Conservation (phyloP, 768 basidiomycete genomes). For the Exsudoporus frostii region DNA sequence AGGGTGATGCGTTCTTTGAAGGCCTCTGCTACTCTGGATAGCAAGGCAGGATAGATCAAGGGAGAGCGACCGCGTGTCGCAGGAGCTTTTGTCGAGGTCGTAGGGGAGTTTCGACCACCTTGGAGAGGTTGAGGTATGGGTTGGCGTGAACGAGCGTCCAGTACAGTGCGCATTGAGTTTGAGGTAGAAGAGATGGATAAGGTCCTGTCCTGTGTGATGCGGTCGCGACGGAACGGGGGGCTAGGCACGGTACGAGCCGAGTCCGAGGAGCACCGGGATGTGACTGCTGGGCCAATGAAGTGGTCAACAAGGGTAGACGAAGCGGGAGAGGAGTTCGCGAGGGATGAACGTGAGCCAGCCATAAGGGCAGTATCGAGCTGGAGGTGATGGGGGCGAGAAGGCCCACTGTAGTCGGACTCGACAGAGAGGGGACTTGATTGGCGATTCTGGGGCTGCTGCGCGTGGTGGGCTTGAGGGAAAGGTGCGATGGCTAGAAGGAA, state of each 20-base stretch:
- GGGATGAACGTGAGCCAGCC: slow-evolving; percentile 41
- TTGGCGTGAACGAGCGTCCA: slow-evolving; percentile 38
- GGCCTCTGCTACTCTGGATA: slow-evolving; percentile 91
- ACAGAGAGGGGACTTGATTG: slow-evolving; percentile 38
- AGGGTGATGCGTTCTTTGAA: slow-evolving; percentile 81
- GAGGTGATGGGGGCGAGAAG: slow-evolving; percentile 45
- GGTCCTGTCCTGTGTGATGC: slow-evolving; percentile 62
- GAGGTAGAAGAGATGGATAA: slow-evolving; percentile 74
- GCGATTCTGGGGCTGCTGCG: slow-evolving; percentile 26
- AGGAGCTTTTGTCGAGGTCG: slow-evolving; percentile 34
- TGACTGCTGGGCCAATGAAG: slow-evolving; percentile 14
- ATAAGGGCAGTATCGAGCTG: slow-evolving; percentile 55
- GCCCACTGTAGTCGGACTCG: slow-evolving; percentile 36
- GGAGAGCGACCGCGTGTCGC: slow-evolving; percentile 53
- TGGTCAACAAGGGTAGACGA: slow-evolving; percentile 41
- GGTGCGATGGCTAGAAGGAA: slow-evolving; percentile 25
- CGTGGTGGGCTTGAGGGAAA: slow-evolving; percentile 22
- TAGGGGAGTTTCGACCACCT: slow-evolving; percentile 38
- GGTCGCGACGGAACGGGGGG: slow-evolving; percentile 53
- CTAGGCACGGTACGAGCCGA: slow-evolving; percentile 61
- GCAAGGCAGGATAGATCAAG: slow-evolving; percentile 90
- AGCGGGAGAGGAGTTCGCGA: slow-evolving; percentile 43
- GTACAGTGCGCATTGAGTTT: slow-evolving; percentile 44
- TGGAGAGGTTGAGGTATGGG: slow-evolving; percentile 35
- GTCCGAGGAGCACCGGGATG: slow-evolving; percentile 64